A percentile compares a stretch with the other conserved stretches of the same genome.
Conservation (phyloP, 2,329 filamentous ascomycete genomes). For the Pseudofabraea citricarpa region DNA sequence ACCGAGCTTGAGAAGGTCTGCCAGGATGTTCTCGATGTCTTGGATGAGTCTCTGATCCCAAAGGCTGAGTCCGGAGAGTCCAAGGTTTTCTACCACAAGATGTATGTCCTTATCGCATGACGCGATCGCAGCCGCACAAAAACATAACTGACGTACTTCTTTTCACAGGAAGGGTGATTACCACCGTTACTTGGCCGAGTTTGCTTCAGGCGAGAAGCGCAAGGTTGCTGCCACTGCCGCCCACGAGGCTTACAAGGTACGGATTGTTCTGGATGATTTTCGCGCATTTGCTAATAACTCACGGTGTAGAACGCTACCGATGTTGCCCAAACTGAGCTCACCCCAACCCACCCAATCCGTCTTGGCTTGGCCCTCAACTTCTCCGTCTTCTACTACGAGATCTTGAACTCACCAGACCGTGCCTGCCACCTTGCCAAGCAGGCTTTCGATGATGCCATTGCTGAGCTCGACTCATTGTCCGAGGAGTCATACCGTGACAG, state of each 20-base stretch:
- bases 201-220: constrained; percentile 89
- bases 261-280: constrained; percentile 25
- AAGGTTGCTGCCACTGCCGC: constrained; percentile 92
- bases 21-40: constrained; percentile 92
- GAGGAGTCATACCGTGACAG: constrained; percentile 99
- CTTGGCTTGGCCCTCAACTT: constrained; percentile 92
- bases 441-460: constrained; percentile 94
- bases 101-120: too few relatives aligned
- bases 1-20: constrained; percentile 94
- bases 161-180: constrained; percentile 91
- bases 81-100: constrained; percentile 99
- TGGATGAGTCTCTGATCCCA: constrained; percentile 90
- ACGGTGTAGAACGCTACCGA: constrained; percentile 67
- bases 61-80: constrained; percentile 94
- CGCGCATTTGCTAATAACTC: constrained; percentile 6
- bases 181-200: constrained; percentile 98
- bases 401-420: constrained; percentile 96
- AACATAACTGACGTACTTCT: constrained; percentile 5
- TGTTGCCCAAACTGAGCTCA: constrained; percentile 82
- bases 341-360: constrained; percentile 88
- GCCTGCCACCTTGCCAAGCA: constrained; percentile 97
- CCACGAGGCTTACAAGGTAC: constrained; percentile 84
- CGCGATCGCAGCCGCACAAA: too few relatives aligned
- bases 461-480: constrained; percentile 91
- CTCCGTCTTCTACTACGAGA: constrained; percentile 99